Evolutionary conservation across 192 early-diverging fungal genomes (phyloP), one percentile per base, ranked within the genome.

Genomic region (Umbelopsis sp.): DNA sequence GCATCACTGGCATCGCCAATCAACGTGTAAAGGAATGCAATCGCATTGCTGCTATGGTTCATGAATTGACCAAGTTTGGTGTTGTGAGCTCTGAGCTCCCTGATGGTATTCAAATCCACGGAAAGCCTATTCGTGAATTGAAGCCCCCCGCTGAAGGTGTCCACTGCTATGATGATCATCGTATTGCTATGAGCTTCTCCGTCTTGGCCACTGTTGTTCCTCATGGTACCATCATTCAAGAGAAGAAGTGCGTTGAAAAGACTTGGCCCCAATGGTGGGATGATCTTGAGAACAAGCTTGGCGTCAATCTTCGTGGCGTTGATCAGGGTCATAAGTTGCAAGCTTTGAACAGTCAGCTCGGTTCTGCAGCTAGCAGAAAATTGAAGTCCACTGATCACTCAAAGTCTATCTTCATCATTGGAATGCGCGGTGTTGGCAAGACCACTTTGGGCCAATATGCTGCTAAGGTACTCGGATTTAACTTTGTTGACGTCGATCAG

Each of bases 231-330:
- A 86, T 89, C 71, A 89, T 99, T 65, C 87, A 85, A 66, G 97
- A 99, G 80, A 95, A 96, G 79, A 92, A 95, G 74, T 99, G 97
- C 77, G 96, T 98, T 6, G 97, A 96, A 76, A 99, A 99, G 85
- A 99, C 97, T 1, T 99, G 97, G 97, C 97, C 97, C 26, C 88
- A 84, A 56, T 99, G 97, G 97, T 99, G 97, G 97, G 97, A 99
- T 69, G 89, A 92, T 45, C 83, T 99, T 11, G 92, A 93, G 52
- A 86, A 89, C 71, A 88, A 88, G 26, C 81, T 99, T 44, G 91
- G 90, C 24, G 91, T 91, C 8, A 79, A 81, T 7, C 74, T 82
- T 4, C 73, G 82, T 6, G 93, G 92, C 62, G 52, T 87, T 38
- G 85, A 91, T 77, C 78, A 77, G 34, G 84, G 80, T 26, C 53